Base-by-base conservation (phyloP, 2,329 filamentous ascomycete species). In the Macrophomina tecta region DNA sequence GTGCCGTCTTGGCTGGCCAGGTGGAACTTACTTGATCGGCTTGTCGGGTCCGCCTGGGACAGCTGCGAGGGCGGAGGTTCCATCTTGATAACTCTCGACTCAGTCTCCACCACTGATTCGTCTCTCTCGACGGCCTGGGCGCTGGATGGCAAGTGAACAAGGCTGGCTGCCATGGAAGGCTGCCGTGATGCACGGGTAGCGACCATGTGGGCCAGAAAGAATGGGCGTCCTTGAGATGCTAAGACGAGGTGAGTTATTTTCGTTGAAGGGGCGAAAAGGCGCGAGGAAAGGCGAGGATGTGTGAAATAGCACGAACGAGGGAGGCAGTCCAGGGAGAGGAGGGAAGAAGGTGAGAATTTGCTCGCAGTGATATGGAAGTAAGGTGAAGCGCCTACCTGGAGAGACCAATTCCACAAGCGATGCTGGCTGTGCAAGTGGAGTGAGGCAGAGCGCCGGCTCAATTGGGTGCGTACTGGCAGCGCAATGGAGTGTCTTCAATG, bases 81-180 rank as follows among this genome's bases (percentile, higher is more conserved):
- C 42, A 62, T 62, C 12, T 62, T 62, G 8, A 62, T 32, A 2
- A 23, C 18, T 2, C 45, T 30, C 14, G 45, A 1, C n/a, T 11
- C 30, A 0, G 40, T 60, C 5, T 60, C 56, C 2, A 60, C 30
- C 23, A 60, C 56, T 1, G 56, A 60, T 1, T 18, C 40, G 16
- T 60, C 56, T 3, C 56, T 42, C 6, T 49, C 40, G 36, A 38
- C 36, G 32, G n/a, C 2, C 18, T 48, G 40, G 5, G 28, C 45
- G 32, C 58, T 62, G 16, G 58, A 48, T 16, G 58, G 58, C 6
- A 62, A n/a, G 32, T 62, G 58, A 7, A 62, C 58, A 0, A 62
- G 30, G n/a, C n/a, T 62, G 0, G 23, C 23, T 23, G 30, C n/a
- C 5, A 28, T 45, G 9, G 58, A 62, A 4, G 42, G 42, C n/a